Percentiles rank a stretch among this genome's conserved stretches.
These are phyloP conservation scores for Acacia crassicarpa DNA, from an alignment of 306 rosid genomes.

Conservation along the genomic window DNA sequence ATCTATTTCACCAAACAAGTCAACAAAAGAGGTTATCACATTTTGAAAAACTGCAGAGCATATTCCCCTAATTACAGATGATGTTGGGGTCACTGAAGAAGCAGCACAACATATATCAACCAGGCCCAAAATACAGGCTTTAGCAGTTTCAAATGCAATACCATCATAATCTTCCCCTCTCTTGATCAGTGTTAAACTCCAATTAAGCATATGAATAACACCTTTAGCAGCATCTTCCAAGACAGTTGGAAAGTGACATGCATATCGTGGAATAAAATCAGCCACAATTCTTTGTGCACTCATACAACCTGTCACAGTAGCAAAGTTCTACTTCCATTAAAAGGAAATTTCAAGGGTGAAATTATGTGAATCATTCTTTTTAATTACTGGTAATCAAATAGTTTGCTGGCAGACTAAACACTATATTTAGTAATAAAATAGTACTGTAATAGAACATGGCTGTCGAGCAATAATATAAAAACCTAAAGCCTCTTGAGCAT, in stretches of 20 bases:
- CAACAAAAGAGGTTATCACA: slow-evolving; percentile 63
- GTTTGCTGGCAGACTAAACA: background rate
- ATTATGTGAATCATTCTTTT: slow-evolving; percentile 7
- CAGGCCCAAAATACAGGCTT: slow-evolving; percentile 68
- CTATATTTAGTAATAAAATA: slow-evolving; percentile 15
- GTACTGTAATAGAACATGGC: background rate
- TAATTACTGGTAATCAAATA: slow-evolving; percentile 15
- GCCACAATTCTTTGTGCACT: slow-evolving; percentile 90
- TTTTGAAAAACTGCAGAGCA: slow-evolving; percentile 77
- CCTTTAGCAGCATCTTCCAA: slow-evolving; percentile 86
- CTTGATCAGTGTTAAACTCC: slow-evolving; percentile 57
- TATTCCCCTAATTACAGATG: slow-evolving; percentile 76
- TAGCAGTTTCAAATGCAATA: slow-evolving; percentile 81
- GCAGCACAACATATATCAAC: slow-evolving; percentile 70
- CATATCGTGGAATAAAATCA: slow-evolving; percentile 85
- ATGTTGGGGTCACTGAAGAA: slow-evolving; percentile 64
- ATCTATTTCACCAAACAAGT: slow-evolving; percentile 72
- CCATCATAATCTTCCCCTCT: slow-evolving; percentile 68
- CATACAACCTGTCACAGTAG: slow-evolving; percentile 60
- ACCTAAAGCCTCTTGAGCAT: slow-evolving; percentile 18
- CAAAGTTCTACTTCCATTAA: slow-evolving; percentile 30
- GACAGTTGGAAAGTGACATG: slow-evolving; percentile 81
- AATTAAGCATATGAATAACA: slow-evolving; percentile 72
- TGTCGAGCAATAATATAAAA: slow-evolving; percentile 15
- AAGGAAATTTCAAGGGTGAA: slow-evolving; percentile 27